These are phyloP conservation scores for Salix koriyanagi DNA, from an alignment of 345 rosid species.

Conservation along the genomic window DNA sequence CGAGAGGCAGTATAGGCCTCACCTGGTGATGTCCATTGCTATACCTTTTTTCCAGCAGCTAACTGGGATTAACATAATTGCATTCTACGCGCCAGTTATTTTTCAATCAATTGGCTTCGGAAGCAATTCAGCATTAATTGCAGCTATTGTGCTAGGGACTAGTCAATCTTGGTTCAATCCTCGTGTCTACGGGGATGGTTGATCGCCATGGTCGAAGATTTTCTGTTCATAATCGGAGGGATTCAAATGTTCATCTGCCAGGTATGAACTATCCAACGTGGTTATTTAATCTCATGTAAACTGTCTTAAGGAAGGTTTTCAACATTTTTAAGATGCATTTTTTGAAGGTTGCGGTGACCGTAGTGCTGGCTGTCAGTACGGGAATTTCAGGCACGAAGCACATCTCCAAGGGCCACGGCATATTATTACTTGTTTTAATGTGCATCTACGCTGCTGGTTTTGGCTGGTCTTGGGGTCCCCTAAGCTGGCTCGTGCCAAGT, in stretches of 20 bases:
- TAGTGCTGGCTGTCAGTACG: slow-evolving; percentile 33
- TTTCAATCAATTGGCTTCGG: slow-evolving; percentile 80
- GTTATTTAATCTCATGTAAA: background rate
- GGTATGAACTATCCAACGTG: slow-evolving; percentile 27
- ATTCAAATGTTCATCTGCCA: slow-evolving; percentile 58
- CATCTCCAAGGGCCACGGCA: slow-evolving; percentile 36
- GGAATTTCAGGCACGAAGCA: slow-evolving; percentile 44
- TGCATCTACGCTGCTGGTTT: slow-evolving; percentile 62
- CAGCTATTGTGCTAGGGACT: slow-evolving; percentile 60
- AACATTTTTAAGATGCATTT: background rate
- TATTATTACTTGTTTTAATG: slow-evolving; percentile 43
- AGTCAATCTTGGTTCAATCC: slow-evolving; percentile 59
- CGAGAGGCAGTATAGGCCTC: slow-evolving; percentile 69
- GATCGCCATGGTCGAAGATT: slow-evolving; percentile 72
- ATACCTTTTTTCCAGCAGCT: slow-evolving; percentile 76
- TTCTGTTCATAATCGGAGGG: slow-evolving; percentile 65
- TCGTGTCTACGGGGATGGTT: slow-evolving; percentile 55
- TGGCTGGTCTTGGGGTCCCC: slow-evolving; percentile 78
- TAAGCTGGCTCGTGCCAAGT: slow-evolving; percentile 57
- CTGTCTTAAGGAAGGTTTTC: background rate
- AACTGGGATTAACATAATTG: slow-evolving; percentile 71
- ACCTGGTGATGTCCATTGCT: slow-evolving; percentile 60
- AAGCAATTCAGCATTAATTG: slow-evolving; percentile 54
- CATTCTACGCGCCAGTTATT: slow-evolving; percentile 75
- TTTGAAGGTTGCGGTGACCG: slow-evolving; percentile 22